A percentile compares a stretch with the other conserved stretches of the same genome.
Evolutionary conservation across 176 grass and related monocot genomes (phyloP).

Genomic region (Zoysia japonica): DNA sequence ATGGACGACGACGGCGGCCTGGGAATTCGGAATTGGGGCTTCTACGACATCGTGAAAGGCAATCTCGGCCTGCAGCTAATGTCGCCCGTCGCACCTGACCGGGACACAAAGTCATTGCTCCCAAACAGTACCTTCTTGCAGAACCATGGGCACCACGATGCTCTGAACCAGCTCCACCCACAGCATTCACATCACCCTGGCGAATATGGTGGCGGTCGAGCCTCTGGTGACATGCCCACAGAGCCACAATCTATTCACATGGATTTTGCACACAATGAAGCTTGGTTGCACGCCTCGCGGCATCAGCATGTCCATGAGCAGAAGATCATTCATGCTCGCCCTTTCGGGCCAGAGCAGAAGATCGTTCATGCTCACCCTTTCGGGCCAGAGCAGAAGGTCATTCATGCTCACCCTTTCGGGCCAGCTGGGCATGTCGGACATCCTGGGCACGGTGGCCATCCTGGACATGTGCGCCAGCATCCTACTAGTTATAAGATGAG

Average conservation of each 20-base stretch:
- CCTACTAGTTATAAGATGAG: conserved; percentile 49
- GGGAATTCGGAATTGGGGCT: conserved; percentile 81
- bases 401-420: conserved; percentile 33
- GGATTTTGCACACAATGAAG: conserved; percentile 54
- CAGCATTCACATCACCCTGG: conserved; percentile 44
- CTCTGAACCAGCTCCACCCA: conserved; percentile 17
- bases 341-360: conserved; percentile 9
- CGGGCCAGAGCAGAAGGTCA: conserved; percentile 16
- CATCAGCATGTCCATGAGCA: neutral
- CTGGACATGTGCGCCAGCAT: conserved; percentile 41
- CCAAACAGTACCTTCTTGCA: conserved; percentile 45
- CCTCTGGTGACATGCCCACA: conserved; percentile 30
- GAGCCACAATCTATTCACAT: conserved; percentile 46
- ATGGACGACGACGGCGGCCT: conserved; percentile 82
- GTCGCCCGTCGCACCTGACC: conserved; percentile 53
- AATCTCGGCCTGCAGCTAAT: conserved; percentile 81
- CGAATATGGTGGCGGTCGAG: neutral
- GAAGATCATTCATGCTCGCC: conserved; percentile 34
- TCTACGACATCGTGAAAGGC: conserved; percentile 74
- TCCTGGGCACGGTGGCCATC: conserved; percentile 35
- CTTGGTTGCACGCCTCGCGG: conserved; percentile 51
- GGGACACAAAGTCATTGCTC: conserved; percentile 64
- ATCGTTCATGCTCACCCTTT: conserved; percentile 43
- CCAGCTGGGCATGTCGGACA: conserved; percentile 29
- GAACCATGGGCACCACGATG: conserved; percentile 45